These are phyloP conservation scores for Apiospora arundinis DNA, from an alignment of 2,329 filamentous ascomycete species.

Conservation along the genomic window DNA sequence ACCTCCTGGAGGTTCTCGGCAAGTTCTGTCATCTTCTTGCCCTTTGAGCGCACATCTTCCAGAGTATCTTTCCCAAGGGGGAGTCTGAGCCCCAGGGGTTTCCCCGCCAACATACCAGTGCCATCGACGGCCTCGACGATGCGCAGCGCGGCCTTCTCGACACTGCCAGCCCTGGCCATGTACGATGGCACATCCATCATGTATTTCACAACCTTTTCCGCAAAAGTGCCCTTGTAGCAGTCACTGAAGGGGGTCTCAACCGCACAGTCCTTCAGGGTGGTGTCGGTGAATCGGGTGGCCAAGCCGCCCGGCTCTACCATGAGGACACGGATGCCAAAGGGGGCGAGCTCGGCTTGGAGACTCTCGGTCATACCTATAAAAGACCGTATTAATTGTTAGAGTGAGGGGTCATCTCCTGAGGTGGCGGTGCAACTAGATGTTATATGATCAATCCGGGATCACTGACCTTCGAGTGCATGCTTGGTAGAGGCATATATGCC, in stretches of 20 bases:
- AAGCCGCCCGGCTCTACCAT: slow-evolving; percentile 34
- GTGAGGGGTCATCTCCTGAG: too few species aligned
- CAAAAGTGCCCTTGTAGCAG: slow-evolving; percentile 30
- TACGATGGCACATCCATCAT: slow-evolving; percentile 21
- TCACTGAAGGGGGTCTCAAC: slow-evolving; percentile 28
- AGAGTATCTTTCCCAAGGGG: slow-evolving; percentile 28
- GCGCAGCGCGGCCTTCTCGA: slow-evolving; percentile 29
- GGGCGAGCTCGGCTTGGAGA: slow-evolving; percentile 32
- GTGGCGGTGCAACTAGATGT: too few species aligned
- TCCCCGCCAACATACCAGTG: slow-evolving; percentile 32
- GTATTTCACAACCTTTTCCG: slow-evolving; percentile 23
- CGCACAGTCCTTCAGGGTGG: slow-evolving; percentile 23
- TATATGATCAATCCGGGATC: not conserved
- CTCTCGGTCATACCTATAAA: slow-evolving; percentile 32
- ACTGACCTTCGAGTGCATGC: slow-evolving; percentile 33
- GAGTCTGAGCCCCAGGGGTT: slow-evolving; percentile 26
- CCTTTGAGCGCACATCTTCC: slow-evolving; percentile 22
- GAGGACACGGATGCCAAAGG: slow-evolving; percentile 35
- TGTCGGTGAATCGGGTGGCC: slow-evolving; percentile 31
- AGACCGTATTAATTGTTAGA: not conserved
- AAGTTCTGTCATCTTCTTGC: not conserved
- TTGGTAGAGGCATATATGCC: slow-evolving; percentile 35
- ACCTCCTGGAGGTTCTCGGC: not conserved
- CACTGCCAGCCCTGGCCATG: slow-evolving; percentile 20
- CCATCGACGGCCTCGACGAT: slow-evolving; percentile 36